Percentiles rank a stretch among this genome's conserved stretches.
Conservation (phyloP, 1,139 yeast genomes). For the Hansenula lynferdii region DNA sequence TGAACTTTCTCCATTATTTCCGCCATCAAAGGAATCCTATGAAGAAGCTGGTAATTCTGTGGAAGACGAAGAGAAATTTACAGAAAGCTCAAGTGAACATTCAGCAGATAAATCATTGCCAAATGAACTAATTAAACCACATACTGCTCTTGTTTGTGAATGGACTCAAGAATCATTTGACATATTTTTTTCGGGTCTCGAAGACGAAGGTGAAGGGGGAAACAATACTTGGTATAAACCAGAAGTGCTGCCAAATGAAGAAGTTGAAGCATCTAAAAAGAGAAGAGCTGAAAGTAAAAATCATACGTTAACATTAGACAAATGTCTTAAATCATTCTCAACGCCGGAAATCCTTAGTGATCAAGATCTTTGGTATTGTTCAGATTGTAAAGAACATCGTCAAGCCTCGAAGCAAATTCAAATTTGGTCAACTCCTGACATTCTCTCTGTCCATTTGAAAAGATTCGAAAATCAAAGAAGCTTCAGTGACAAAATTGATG, state of each 20-base stretch:
- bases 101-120: conserved; percentile 7
- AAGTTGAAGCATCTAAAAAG: conserved; percentile 43
- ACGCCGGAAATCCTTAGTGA: conserved; percentile 83
- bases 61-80: not conserved
- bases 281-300: conserved; percentile 34
- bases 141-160: conserved; percentile 63
- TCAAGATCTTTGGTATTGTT: conserved; percentile 94
- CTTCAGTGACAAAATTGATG: conserved; percentile 86
- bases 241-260: conserved; percentile 44
- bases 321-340: conserved; percentile 73
- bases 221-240: conserved; percentile 51
- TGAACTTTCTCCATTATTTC: not conserved
- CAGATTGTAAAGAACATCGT: conserved; percentile 80
- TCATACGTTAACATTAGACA: conserved; percentile 58
- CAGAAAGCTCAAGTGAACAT: not conserved
- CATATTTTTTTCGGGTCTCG: conserved; percentile 42
- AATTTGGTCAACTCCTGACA: conserved; percentile 89
- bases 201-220: conserved; percentile 35
- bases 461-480: conserved; percentile 84
- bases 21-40: not conserved
- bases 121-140: conserved; percentile 21
- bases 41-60: not conserved
- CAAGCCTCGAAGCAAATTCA: conserved; percentile 91
- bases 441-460: conserved; percentile 83
- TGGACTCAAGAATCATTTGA: conserved; percentile 52